These are phyloP conservation scores for Apiospora koreana DNA, from an alignment of 2,329 filamentous ascomycete genomes.

Conservation along the genomic window DNA sequence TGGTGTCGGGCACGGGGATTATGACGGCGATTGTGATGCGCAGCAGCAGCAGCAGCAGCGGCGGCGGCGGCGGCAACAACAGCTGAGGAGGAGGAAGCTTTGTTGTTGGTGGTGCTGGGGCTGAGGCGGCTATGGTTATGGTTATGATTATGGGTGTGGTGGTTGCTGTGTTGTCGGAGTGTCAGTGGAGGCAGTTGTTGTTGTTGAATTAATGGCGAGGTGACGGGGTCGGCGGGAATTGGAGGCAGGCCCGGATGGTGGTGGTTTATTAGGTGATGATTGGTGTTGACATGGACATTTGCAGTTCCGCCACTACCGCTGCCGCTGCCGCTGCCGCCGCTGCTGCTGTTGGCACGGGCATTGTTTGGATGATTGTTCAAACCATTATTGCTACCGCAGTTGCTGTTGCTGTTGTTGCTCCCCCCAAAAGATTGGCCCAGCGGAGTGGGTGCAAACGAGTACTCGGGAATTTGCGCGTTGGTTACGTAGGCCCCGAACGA, in stretches of 20 bases:
- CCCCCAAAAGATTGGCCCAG: conserved; percentile 28
- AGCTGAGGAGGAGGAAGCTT: neutral
- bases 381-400: conserved; percentile 5
- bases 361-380: too few species aligned
- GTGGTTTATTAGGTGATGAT: neutral
- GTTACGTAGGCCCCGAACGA: conserved; percentile 39
- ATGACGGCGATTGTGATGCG: neutral
- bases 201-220: conserved; percentile 25
- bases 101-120: conserved; percentile 13
- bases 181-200: conserved; percentile 11
- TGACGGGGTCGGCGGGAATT: conserved; percentile 23
- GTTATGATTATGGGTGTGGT: conserved; percentile 1
- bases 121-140: conserved; percentile 16
- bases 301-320: neutral
- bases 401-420: conserved; percentile 15
- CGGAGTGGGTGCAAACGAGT: conserved; percentile 30
- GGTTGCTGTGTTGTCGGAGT: conserved; percentile 14
- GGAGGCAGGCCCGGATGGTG: conserved; percentile 15
- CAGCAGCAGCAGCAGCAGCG: neutral
- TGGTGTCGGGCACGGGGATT: neutral
- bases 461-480: conserved; percentile 29
- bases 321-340: neutral
- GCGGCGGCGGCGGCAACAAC: neutral
- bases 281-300: neutral
- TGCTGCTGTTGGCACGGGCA: conserved; percentile 14